phyloP scores from a whole-genome alignment of 768 basidiomycete genomes.

The Kwoniella botswanensis region DNA sequence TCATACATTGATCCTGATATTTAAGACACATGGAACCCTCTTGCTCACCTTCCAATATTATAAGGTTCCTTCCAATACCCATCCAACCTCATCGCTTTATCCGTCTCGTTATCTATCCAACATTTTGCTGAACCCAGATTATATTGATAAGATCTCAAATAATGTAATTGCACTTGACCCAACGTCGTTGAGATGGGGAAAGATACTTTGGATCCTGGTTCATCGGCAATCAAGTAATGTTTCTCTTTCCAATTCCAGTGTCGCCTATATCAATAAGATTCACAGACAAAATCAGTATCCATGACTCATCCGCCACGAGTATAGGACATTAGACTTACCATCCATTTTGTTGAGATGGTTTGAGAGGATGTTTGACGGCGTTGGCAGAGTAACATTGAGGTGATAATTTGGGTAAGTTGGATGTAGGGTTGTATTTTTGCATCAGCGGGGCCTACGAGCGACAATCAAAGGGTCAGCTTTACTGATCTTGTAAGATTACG shows the following conservation, averaged over 20 bases:
- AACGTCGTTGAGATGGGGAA: slow-evolving; percentile 43
- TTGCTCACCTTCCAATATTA: slow-evolving; percentile 44
- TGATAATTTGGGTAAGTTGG: slow-evolving; percentile 25
- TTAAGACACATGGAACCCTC: background rate
- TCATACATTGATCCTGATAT: background rate
- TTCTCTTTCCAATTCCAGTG: slow-evolving; percentile 49
- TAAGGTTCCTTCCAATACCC: slow-evolving; percentile 46
- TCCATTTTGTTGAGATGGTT: slow-evolving; percentile 34
- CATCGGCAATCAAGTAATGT: slow-evolving; percentile 45
- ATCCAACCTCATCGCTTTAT: slow-evolving; percentile 28
- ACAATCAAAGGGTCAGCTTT: background rate
- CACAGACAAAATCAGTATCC: background rate
- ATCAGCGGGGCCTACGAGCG: slow-evolving; percentile 32
- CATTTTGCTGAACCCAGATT: slow-evolving; percentile 46
- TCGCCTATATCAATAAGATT: slow-evolving; percentile 24
- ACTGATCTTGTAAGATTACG: background rate
- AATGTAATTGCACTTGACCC: slow-evolving; percentile 45
- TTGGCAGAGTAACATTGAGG: slow-evolving; percentile 45
- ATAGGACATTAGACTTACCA: slow-evolving; percentile 29
- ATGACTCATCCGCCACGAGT: background rate
- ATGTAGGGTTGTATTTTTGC: slow-evolving; percentile 31
- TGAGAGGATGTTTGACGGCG: slow-evolving; percentile 32
- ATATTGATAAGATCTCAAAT: slow-evolving; percentile 43
- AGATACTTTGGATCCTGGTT: slow-evolving; percentile 47
- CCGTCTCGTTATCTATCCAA: slow-evolving; percentile 51